Percentiles rank a stretch among this genome's conserved stretches.
phyloP scores from a whole-genome alignment of 1,284 basidiomycete genomes.

The Schizophyllum commune region DNA sequence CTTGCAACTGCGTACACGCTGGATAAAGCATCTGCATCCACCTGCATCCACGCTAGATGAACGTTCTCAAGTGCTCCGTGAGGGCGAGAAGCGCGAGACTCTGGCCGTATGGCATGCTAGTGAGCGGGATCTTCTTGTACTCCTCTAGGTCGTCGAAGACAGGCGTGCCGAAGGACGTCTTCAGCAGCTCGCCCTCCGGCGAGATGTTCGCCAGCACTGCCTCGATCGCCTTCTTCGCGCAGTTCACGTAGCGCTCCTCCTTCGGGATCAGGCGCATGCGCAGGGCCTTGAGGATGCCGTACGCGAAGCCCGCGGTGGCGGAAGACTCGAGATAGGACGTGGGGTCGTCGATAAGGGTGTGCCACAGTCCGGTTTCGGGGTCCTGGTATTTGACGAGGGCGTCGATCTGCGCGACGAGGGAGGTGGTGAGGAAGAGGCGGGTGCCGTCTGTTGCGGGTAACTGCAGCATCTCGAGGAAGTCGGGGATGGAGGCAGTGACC shows the following conservation, averaged over 20 bases:
- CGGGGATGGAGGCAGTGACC: constrained; percentile 55
- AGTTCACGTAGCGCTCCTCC: constrained; percentile 34
- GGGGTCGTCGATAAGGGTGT: constrained; percentile 52
- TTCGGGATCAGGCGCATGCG: constrained; percentile 38
- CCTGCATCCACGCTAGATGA: constrained; percentile 19
- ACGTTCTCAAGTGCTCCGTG: constrained; percentile 38
- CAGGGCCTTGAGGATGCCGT: constrained; percentile 51
- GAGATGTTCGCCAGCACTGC: constrained; percentile 49
- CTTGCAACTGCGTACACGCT: neutral
- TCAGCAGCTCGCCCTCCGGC: constrained; percentile 42
- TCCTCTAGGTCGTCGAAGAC: constrained; percentile 48
- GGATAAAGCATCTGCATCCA: too few species aligned
- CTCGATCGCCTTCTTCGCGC: constrained; percentile 41
- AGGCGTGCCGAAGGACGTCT: constrained; percentile 54
- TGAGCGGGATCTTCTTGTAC: constrained; percentile 49
- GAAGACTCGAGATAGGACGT: constrained; percentile 53
- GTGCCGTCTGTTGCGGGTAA: constrained; percentile 36
- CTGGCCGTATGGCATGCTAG: constrained; percentile 62
- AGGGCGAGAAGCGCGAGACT: constrained; percentile 44
- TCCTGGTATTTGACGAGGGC: constrained; percentile 46
- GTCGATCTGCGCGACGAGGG: constrained; percentile 46
- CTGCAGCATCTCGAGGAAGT: constrained; percentile 49
- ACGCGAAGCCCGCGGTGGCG: constrained; percentile 56
- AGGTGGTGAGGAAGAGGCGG: constrained; percentile 37
- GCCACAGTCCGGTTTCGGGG: constrained; percentile 45